Conservation (phyloP, 306 rosid species). For the Dicorynia guianensis region DNA sequence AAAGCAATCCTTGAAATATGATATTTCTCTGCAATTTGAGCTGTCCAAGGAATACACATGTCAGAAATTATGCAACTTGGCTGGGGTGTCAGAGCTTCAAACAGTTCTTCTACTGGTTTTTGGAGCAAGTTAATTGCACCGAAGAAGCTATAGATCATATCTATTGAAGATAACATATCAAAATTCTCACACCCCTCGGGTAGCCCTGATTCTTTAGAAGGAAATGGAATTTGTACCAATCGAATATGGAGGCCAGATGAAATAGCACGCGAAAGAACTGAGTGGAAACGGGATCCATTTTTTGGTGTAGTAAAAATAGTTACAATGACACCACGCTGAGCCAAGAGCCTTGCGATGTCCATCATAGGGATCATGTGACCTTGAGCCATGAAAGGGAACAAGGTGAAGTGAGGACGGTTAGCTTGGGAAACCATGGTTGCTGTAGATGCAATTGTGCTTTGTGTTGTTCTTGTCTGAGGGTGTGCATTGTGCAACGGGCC, state of each 20-base stretch:
- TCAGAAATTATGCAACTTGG: conserved; percentile 73
- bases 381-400: conserved; percentile 51
- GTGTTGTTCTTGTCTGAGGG: neutral
- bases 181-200: conserved; percentile 64
- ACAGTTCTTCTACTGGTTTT: conserved; percentile 43
- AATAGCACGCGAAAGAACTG: conserved; percentile 44
- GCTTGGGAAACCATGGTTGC: conserved; percentile 32
- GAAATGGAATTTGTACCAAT: conserved; percentile 25
- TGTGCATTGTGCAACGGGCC: neutral
- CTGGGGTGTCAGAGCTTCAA: conserved; percentile 40
- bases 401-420: conserved; percentile 29
- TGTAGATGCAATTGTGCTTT: neutral
- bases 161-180: conserved; percentile 44
- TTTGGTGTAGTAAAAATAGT: conserved; percentile 55
- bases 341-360: conserved; percentile 52
- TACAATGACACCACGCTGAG: conserved; percentile 44
- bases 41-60: conserved; percentile 60
- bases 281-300: conserved; percentile 46
- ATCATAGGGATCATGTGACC: conserved; percentile 53
- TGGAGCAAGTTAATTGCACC: conserved; percentile 38
- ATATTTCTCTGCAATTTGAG: conserved; percentile 46
- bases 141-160: neutral
- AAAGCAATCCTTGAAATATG: conserved; percentile 65
- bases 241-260: conserved; percentile 42
- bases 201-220: conserved; percentile 51